Evolutionary conservation across 2,329 filamentous ascomycete genomes (phyloP), one percentile per base, ranked within the genome.

Genomic region (Diaporthe citriasiana): DNA sequence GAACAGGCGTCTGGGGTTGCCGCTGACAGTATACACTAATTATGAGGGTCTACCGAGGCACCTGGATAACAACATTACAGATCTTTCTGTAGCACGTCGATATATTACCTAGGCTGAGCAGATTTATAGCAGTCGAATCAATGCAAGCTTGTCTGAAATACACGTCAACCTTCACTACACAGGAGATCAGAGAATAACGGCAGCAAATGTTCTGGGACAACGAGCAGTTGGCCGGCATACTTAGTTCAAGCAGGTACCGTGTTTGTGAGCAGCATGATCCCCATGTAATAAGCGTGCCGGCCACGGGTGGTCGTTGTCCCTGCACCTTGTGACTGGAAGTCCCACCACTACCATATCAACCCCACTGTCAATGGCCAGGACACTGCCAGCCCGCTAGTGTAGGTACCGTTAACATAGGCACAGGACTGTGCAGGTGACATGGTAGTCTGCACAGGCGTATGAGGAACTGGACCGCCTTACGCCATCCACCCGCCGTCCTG

Each of bases 281-380:
- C 22, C 38, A 42, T 66, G 42, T 19, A 22, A 19, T 47, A 47
- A 38, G 33, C 45, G 30, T 66, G 33, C 63, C 42, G 27, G 22
- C 60, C 42, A 35, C 60, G 22, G 60, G 60, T 50, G 60, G 19
- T 50, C 22, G 27, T 50, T 47, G 45, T 38, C 33, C 27, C 63
- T 35, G 45, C 33, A 38, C 63, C 63, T 68, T 68, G 63, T 68
- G 63, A 68, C 60, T 51, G 33, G 0, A 50, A 45, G 60, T 50
- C 27, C 59, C 59, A 65, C 59, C 59, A 33, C 59, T 8, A 5
- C 42, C 40, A 42, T 13, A 27, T n/a, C 40, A 65, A 65, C 63
- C 63, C 60, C 63, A 66, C 63, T n/a, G 63, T 22, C 63, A 38
- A 51, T 33, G 4, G 60, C 30, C 45, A 38, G 22, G 35, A 25